A percentile compares a stretch with the other conserved stretches of the same genome.
Conservation (phyloP, 208 protist species). For the Naegleria fowleri region DNA sequence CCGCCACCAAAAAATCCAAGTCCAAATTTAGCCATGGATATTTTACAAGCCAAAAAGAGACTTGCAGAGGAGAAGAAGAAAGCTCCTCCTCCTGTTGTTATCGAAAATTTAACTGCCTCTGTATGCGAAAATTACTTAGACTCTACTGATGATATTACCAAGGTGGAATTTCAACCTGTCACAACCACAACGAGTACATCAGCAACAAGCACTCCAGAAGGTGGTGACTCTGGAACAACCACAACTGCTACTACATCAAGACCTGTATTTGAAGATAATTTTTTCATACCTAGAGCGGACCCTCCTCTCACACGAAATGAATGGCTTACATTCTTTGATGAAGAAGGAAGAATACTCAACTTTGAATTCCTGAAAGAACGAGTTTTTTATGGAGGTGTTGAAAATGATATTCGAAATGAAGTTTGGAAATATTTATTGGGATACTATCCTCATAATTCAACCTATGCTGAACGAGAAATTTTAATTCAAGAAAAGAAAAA, state of each 20-base stretch:
- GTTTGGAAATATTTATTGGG: constrained; percentile 68
- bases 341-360: not conserved
- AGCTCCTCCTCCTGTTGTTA: not conserved
- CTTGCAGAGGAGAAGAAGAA: not conserved
- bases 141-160: not conserved
- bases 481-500: constrained; percentile 37
- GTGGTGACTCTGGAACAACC: not conserved
- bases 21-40: not conserved
- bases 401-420: constrained; percentile 50
- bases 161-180: not conserved
- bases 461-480: constrained; percentile 45
- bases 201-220: too few species aligned
- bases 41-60: not conserved
- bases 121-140: constrained; percentile 6
- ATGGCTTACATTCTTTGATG: not conserved
- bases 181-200: not conserved
- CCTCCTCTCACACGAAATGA: not conserved
- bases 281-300: not conserved
- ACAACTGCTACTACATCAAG: too few species aligned
- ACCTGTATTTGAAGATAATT: not conserved
- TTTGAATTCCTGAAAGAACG: not conserved
- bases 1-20: not conserved
- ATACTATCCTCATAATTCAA: constrained; percentile 44
- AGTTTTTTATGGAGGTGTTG: constrained; percentile 50
- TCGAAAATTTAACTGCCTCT: not conserved